These are phyloP conservation scores for Cyclotella sp. DNA, from an alignment of 108 stramenopile genomes.

Conservation along the genomic window DNA sequence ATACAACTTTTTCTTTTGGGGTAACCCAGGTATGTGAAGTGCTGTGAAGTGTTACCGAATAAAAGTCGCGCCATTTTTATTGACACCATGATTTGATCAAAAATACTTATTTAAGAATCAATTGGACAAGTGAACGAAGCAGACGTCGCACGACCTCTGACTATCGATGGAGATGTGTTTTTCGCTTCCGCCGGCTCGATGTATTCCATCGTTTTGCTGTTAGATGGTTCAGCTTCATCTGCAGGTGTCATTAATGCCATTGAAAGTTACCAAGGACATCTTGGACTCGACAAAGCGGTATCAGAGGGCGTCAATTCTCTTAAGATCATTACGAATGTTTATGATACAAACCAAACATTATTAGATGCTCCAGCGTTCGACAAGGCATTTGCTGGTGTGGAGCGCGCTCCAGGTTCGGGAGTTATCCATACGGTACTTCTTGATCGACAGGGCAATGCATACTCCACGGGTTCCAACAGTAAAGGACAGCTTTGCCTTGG, in stretches of 20 bases:
- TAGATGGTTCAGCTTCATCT: constrained; percentile 22
- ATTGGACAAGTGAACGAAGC: constrained; percentile 26
- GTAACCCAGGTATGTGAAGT: constrained; percentile 9
- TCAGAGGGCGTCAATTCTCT: constrained; percentile 23
- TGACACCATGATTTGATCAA: too few relatives aligned
- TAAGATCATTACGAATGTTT: constrained; percentile 10
- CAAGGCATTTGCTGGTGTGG: constrained; percentile 36
- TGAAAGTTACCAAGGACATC: constrained; percentile 30
- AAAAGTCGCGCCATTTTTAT: too few relatives aligned
- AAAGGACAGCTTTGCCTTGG: constrained; percentile 41
- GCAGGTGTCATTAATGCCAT: constrained; percentile 22
- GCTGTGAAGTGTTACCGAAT: too few relatives aligned
- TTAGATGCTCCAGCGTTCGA: constrained; percentile 25
- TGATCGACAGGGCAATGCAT: constrained; percentile 38
- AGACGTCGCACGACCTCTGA: constrained; percentile 19
- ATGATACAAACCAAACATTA: constrained; percentile 12
- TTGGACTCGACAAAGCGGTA: constrained; percentile 10
- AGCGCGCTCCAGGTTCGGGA: constrained; percentile 10
- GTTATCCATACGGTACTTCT: constrained; percentile 41
- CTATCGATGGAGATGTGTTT: constrained; percentile 18
- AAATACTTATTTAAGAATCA: background rate
- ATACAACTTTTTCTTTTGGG: constrained; percentile 33
- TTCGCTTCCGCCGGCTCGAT: constrained; percentile 25
- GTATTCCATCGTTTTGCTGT: constrained; percentile 25
- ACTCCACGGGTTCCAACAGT: constrained; percentile 28